Evolutionary conservation across 768 basidiomycete genomes (phyloP), one percentile per base, ranked within the genome.

Genomic region (Leccinum disarticulatum): DNA sequence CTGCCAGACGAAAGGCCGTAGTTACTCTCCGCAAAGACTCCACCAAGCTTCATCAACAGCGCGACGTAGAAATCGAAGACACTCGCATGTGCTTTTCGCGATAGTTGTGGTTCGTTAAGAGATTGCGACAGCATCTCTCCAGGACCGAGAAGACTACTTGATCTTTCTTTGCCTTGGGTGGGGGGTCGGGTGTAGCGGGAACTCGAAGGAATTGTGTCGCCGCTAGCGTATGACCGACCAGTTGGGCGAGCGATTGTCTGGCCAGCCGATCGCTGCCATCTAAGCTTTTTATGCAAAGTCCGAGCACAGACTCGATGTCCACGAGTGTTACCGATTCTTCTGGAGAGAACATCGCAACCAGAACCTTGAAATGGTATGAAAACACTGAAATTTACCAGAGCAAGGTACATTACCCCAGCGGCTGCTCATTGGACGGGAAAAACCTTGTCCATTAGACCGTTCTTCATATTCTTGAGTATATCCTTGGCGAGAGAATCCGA

Each of bases 31-130:
- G 93, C 85, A 70, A 91, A 98, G 1, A 74, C 68, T 2, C 87
- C 61, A 0, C 95, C 96, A 9, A 98, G 85, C 10, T 82, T 80
- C 4, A 80, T 83, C 63, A 98, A 80, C 3, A 96, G 73, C 0
- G 90, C 84, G 6, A 87, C 81, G 67, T 98, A 97, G 65, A 93
- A 87, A 63, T 97, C 93, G 69, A 97, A 88, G 25, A 98, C 83
- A 7, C 93, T 94, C 35, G 93, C 87, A 22, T 91, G 84, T 2
- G 84, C 83, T 73, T 87, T 87, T 43, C 90, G 85, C 1, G 88
- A 80, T 0, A 83, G 67, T 38, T 83, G 79, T 2, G 84, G 75
- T 69, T 88, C 91, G 78, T 93, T 96, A 77, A 93, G 91, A 30
- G 98, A 81, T 55, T 86, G 85, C 17, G 70, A 71, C 11, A 98